Conservation (phyloP, 2,329 filamentous ascomycete genomes). For the Trichoderma koningii region DNA sequence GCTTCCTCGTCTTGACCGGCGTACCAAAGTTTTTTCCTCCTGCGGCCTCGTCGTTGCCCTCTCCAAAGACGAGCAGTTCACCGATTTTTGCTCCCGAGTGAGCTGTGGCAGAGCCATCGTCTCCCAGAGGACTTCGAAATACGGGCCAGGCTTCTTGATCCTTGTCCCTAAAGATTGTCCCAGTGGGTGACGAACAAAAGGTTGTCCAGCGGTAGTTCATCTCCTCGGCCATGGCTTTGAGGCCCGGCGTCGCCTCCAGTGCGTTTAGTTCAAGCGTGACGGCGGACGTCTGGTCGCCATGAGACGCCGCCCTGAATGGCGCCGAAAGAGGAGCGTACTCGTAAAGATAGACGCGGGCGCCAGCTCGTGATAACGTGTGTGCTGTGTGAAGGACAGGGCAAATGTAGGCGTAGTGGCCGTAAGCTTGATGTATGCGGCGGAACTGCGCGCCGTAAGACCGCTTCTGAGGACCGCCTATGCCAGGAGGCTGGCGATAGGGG, state of each 20-base stretch:
- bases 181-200: slow-evolving; percentile 39
- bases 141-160: slow-evolving; percentile 43
- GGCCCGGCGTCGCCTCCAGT: slow-evolving; percentile 41
- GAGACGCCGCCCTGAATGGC: slow-evolving; percentile 46
- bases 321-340: slow-evolving; percentile 57
- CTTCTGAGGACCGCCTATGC: slow-evolving; percentile 29
- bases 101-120: slow-evolving; percentile 33
- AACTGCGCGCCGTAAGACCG: slow-evolving; percentile 54
- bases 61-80: slow-evolving; percentile 57
- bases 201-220: slow-evolving; percentile 50
- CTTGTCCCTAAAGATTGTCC: slow-evolving; percentile 29
- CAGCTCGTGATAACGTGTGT: slow-evolving; percentile 40
- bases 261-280: slow-evolving; percentile 47
- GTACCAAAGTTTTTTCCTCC: slow-evolving; percentile 44
- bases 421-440: slow-evolving; percentile 60
- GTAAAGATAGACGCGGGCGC: slow-evolving; percentile 55
- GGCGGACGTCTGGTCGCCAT: slow-evolving; percentile 49
- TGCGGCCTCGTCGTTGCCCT: slow-evolving; percentile 59
- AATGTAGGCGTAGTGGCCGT: slow-evolving; percentile 66
- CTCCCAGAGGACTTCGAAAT: slow-evolving; percentile 46
- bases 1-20: slow-evolving; percentile 46
- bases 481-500: slow-evolving; percentile 45
- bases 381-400: slow-evolving; percentile 64
- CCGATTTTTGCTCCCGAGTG: slow-evolving; percentile 34
- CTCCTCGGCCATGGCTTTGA: slow-evolving; percentile 42